Conservation (phyloP, 495 filamentous ascomycete species). For the Bryoglossum gracile region DNA sequence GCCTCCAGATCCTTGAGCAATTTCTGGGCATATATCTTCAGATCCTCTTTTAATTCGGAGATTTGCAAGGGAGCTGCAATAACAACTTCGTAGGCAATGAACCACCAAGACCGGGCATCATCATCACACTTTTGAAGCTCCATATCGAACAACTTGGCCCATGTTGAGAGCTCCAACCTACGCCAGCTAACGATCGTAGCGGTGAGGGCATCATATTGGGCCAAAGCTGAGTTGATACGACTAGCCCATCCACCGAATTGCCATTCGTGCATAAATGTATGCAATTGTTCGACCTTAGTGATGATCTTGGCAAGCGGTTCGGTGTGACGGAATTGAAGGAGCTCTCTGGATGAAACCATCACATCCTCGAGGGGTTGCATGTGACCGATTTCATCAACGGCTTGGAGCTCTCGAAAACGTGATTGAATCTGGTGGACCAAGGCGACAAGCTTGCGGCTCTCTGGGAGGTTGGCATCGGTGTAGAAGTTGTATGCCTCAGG, state of each 20-base stretch:
- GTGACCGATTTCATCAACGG: conserved; percentile 48
- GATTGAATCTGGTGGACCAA: conserved; percentile 57
- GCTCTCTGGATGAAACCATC: conserved; percentile 59
- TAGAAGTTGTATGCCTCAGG: conserved; percentile 76
- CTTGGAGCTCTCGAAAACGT: conserved; percentile 63
- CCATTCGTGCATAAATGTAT: conserved; percentile 83
- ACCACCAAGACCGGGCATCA: conserved; percentile 90
- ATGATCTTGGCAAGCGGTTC: conserved; percentile 83
- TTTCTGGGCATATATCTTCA: conserved; percentile 55
- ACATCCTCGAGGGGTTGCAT: conserved; percentile 64
- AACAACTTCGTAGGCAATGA: conserved; percentile 83
- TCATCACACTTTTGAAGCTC: conserved; percentile 67
- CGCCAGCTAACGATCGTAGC: conserved; percentile 77
- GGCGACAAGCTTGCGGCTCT: conserved; percentile 61
- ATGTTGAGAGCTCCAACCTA: conserved; percentile 81
- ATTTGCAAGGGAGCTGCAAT: conserved; percentile 64
- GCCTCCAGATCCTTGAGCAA: conserved; percentile 62
- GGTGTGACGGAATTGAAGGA: conserved; percentile 66
- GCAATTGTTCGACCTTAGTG: conserved; percentile 75
- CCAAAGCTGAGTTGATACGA: conserved; percentile 59
- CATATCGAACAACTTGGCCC: conserved; percentile 82
- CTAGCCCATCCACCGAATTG: conserved; percentile 74
- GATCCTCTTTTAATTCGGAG: conserved; percentile 45
- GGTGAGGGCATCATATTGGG: conserved; percentile 68
- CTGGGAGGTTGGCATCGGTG: conserved; percentile 62